Conservation (phyloP, 306 rosid species). For the Psophocarpus tetragonolobus region DNA sequence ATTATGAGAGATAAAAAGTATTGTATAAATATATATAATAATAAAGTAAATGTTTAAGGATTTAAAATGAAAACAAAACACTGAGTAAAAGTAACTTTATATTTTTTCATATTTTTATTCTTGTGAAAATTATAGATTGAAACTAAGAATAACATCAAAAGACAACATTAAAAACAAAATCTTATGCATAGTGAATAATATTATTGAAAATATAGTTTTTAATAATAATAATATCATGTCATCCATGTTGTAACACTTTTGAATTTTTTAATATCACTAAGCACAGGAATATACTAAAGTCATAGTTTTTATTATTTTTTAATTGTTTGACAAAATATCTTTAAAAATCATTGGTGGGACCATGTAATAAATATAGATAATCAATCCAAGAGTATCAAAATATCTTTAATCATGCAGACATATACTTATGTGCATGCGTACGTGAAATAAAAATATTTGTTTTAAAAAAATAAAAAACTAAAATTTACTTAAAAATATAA, state of each 20-base stretch:
- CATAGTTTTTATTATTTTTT: neutral
- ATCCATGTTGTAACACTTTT: neutral
- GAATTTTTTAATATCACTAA: neutral
- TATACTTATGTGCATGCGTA: neutral
- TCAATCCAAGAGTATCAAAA: neutral
- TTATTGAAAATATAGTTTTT: neutral
- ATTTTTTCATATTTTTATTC: too few species aligned
- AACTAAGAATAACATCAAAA: neutral
- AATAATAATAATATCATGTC: neutral
- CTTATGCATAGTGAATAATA: neutral
- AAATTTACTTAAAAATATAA: too few species aligned
- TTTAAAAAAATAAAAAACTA: too few species aligned
- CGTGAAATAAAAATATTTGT: too few species aligned
- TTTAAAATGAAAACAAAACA: too few species aligned
- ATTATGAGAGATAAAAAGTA: neutral
- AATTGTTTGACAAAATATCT: neutral
- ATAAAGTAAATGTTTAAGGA: neutral
- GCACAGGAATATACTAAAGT: neutral
- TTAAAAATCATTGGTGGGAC: neutral
- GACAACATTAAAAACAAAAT: neutral
- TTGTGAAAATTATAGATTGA: neutral
- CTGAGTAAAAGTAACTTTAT: neutral
- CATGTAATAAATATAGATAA: neutral
- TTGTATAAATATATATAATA: neutral
- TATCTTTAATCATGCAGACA: neutral